These are phyloP conservation scores for Vicia villosa DNA, from an alignment of 306 rosid species.

Conservation along the genomic window DNA sequence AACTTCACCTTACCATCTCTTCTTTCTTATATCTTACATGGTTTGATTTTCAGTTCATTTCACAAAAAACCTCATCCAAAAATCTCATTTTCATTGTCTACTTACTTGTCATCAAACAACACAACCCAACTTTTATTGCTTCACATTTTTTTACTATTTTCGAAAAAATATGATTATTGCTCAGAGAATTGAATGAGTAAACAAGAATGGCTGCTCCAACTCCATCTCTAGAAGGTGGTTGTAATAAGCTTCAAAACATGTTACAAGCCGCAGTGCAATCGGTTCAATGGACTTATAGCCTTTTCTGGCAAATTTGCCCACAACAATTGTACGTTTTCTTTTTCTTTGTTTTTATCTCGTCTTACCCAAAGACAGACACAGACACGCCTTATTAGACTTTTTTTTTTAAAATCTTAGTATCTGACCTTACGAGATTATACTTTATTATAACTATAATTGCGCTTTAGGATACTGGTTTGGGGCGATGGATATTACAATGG, in stretches of 20 bases:
- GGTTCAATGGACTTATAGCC: slow-evolving; percentile 95
- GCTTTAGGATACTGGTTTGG: slow-evolving; percentile 72
- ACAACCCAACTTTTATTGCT: slow-evolving; percentile 20
- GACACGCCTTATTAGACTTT: no score
- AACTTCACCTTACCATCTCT: background rate
- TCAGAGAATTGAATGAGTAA: background rate
- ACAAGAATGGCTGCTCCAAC: slow-evolving; percentile 58
- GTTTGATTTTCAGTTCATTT: slow-evolving; percentile 42
- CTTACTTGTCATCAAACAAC: slow-evolving; percentile 32
- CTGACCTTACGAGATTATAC: no score
- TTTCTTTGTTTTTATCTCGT: background rate
- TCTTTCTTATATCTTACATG: background rate
- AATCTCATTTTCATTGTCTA: slow-evolving; percentile 9
- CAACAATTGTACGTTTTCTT: slow-evolving; percentile 64
- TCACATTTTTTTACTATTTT: slow-evolving; percentile 21
- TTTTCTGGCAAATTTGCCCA: slow-evolving; percentile 88
- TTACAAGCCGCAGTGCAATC: slow-evolving; percentile 94
- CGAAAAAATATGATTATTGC: slow-evolving; percentile 23
- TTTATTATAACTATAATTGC: no score
- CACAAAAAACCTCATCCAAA: background rate
- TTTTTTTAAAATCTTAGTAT: no score
- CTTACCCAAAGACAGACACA: background rate
- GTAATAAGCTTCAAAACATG: slow-evolving; percentile 59
- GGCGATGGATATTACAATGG: slow-evolving; percentile 96
- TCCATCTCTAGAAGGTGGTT: slow-evolving; percentile 1